Conservation (phyloP, 192 early-diverging fungal genomes). For the Linnemannia zychae region DNA sequence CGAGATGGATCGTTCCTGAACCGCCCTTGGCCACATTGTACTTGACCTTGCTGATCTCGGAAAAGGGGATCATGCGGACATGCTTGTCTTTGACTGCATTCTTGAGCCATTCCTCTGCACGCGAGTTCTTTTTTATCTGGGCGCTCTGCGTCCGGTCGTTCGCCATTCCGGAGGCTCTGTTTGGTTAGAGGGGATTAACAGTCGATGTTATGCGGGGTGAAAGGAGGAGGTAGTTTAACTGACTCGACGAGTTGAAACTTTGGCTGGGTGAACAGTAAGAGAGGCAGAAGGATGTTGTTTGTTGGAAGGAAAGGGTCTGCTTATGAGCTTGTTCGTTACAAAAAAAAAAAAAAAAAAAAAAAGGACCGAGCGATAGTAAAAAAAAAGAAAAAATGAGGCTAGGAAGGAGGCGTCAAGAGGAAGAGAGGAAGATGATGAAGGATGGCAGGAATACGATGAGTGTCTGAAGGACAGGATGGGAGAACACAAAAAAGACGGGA, state of each 20-base stretch:
- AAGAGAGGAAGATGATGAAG: neutral
- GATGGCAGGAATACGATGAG: neutral
- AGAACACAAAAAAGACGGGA: neutral
- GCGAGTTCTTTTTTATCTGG: slow-evolving; percentile 52
- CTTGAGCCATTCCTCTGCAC: slow-evolving; percentile 54
- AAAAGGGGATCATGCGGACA: slow-evolving; percentile 57
- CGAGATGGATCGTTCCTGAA: slow-evolving; percentile 56
- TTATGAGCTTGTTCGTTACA: neutral
- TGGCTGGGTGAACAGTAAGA: neutral
- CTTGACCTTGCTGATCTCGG: slow-evolving; percentile 58
- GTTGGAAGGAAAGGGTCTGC: neutral
- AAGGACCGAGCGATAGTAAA: neutral
- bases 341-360: neutral
- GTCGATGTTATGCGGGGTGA: neutral
- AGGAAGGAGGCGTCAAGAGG: slow-evolving; percentile 14
- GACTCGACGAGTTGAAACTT: neutral
- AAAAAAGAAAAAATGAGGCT: neutral
- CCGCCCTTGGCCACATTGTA: slow-evolving; percentile 57
- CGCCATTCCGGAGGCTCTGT: slow-evolving; percentile 19
- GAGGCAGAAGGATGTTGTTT: neutral
- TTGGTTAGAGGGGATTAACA: neutral
- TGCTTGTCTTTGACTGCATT: slow-evolving; percentile 56
- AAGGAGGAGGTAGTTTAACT: neutral
- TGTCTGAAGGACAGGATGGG: neutral
- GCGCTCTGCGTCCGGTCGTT: slow-evolving; percentile 54